phyloP scores from a whole-genome alignment of 2,329 filamentous ascomycete genomes.

The Clarireedia hainanense region DNA sequence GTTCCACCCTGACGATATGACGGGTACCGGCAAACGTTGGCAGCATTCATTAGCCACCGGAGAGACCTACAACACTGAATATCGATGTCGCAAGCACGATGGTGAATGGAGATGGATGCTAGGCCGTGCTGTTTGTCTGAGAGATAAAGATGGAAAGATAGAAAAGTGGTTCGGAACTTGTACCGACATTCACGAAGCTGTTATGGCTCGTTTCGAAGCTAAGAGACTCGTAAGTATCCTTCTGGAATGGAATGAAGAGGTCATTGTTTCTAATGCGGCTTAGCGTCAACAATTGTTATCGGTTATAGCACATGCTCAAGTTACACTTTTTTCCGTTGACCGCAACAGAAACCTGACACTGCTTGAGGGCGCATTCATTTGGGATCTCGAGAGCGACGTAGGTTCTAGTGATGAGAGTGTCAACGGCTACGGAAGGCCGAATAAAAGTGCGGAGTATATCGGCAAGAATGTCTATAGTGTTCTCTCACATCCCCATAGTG shows the following conservation, averaged over 20 bases:
- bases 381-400: conserved; percentile 32
- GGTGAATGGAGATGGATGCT: conserved; percentile 76
- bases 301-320: conserved; percentile 66
- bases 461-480: conserved; percentile 58
- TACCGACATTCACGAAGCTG: conserved; percentile 70
- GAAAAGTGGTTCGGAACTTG: conserved; percentile 77
- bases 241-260: neutral
- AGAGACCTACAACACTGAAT: conserved; percentile 61
- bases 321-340: conserved; percentile 69
- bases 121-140: conserved; percentile 61
- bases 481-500: conserved; percentile 36
- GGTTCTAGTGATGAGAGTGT: conserved; percentile 31
- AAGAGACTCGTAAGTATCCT: conserved; percentile 43
- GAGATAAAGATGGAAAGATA: conserved; percentile 58
- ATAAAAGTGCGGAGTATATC: conserved; percentile 32
- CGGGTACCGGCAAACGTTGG: conserved; percentile 50
- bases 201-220: conserved; percentile 59
- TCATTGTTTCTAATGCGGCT: neutral
- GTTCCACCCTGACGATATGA: conserved; percentile 65
- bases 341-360: conserved; percentile 53
- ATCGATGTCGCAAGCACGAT: conserved; percentile 56
- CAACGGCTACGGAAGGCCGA: conserved; percentile 10
- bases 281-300: conserved; percentile 58
- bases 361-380: conserved; percentile 60
- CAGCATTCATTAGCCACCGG: conserved; percentile 56